These are phyloP conservation scores for Capsicum pubescens DNA, from an alignment of 257 asterid species.

Conservation along the genomic window DNA sequence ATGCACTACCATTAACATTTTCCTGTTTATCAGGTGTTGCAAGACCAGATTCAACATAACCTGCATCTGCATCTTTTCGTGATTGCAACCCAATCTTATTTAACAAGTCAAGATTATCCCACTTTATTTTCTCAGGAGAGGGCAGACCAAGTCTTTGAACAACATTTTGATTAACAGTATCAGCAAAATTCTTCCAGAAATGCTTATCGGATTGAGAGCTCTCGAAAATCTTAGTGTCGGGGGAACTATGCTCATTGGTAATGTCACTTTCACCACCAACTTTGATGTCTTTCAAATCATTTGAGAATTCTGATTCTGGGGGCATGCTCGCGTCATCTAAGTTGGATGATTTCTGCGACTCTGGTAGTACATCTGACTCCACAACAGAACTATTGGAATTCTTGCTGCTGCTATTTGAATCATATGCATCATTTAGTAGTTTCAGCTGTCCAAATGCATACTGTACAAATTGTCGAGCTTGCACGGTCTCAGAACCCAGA, in stretches of 20 bases:
- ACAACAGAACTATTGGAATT: neutral
- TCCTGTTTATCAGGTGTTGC: constrained; percentile 69
- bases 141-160: constrained; percentile 75
- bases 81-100: constrained; percentile 73
- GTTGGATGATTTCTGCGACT: neutral
- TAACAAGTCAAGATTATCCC: constrained; percentile 80
- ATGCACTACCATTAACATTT: constrained; percentile 38
- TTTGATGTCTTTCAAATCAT: constrained; percentile 39
- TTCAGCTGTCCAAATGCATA: constrained; percentile 89
- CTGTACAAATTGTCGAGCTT: constrained; percentile 90
- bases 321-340: constrained; percentile 34
- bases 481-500: constrained; percentile 87
- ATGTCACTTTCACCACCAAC: constrained; percentile 20
- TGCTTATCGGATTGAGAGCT: constrained; percentile 62
- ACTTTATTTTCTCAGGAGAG: constrained; percentile 69
- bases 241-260: constrained; percentile 25
- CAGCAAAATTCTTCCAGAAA: constrained; percentile 79
- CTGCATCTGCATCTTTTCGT: constrained; percentile 72
- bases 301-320: constrained; percentile 39
- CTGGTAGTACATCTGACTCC: constrained; percentile 34
- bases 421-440: constrained; percentile 70
- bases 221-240: constrained; percentile 38
- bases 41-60: constrained; percentile 84
- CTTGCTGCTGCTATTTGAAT: constrained; percentile 40
- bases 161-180: constrained; percentile 64